Base-by-base conservation (phyloP, 2,329 filamentous ascomycete genomes). In the Bipolaris cookei region DNA sequence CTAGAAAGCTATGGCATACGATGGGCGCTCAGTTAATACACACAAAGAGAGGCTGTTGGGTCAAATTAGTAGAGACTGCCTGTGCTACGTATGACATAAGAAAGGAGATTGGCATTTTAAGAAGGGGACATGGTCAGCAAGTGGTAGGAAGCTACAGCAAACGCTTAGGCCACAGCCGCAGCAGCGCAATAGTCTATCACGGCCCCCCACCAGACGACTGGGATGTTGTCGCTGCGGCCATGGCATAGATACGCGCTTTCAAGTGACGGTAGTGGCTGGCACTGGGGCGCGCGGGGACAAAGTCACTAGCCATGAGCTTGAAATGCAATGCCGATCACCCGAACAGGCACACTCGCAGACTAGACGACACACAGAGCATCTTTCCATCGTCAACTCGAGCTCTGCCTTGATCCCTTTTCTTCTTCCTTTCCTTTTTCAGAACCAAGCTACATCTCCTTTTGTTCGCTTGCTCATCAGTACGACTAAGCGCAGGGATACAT, bases 231-330 rank as follows among this genome's bases (percentile, higher is more conserved):
- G 47, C 45, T 42, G 52, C 52, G 14, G n/a, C 39, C 39, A 42
- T 42, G 39, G 39, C 38, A 38, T 49, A n/a, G 37, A 37, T 43
- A 11, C 37, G 51, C 18, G 52, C 52, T 38, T 30, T 10, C 21
- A 30, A 44, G 47, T 51, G 56, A 55, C 52, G 53, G 49, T 20
- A 52, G 56, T 59, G 56, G 56, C 53, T 59, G 48, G 44, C 30
- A 34, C 48, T 59, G 48, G 39, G 37, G 44, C 46, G 51, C 42
- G 46, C 25, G 20, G 41, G 49, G 21, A n/a, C 43, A 11, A 16
- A 10, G 21, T 35, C 14, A 32, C 42, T 53, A 48, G 53, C 48
- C 52, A 16, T 20, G 30, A 37, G 46, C 38, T 21, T n/a, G 13
- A 51, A 13, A 41, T 41, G 11, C 10, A 25, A 50, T 28, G 52